phyloP scores from a whole-genome alignment of 192 early-diverging fungal genomes.

The Piromyces finnis region DNA sequence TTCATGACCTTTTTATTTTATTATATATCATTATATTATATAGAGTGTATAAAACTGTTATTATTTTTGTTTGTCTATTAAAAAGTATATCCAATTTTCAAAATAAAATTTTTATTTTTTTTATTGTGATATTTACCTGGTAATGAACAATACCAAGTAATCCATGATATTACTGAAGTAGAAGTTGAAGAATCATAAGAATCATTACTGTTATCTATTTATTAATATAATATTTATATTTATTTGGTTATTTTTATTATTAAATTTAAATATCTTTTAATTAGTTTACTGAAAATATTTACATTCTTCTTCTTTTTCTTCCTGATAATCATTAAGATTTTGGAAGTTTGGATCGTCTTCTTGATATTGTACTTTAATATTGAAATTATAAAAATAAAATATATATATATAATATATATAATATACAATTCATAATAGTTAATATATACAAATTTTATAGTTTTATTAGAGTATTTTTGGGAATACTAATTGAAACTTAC shows the following conservation, averaged over 20 bases:
- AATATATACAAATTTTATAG: no score
- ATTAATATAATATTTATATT: not conserved
- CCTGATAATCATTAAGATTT: not conserved
- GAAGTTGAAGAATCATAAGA: slow-evolving; percentile 3
- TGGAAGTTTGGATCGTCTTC: not conserved
- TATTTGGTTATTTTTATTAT: not conserved
- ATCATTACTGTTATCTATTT: not conserved
- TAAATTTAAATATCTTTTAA: no score
- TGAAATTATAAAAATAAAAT: not conserved
- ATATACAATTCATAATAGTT: no score
- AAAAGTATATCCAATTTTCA: no score
- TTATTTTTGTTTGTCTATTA: no score
- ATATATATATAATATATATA: not conserved
- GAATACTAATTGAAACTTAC: no score
- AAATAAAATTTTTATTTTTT: not conserved
- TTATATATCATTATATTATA: not conserved
- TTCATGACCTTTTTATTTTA: slow-evolving; percentile 38
- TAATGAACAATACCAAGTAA: slow-evolving; percentile 38
- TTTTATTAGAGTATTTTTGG: no score
- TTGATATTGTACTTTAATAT: not conserved
- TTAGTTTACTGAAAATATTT: not conserved
- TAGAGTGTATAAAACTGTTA: no score
- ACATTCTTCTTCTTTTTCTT: not conserved
- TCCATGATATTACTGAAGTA: slow-evolving; percentile 31
- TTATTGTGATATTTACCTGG: slow-evolving; percentile 14